Conservation (phyloP, 768 basidiomycete genomes). For the Pulveroboletus sp. region DNA sequence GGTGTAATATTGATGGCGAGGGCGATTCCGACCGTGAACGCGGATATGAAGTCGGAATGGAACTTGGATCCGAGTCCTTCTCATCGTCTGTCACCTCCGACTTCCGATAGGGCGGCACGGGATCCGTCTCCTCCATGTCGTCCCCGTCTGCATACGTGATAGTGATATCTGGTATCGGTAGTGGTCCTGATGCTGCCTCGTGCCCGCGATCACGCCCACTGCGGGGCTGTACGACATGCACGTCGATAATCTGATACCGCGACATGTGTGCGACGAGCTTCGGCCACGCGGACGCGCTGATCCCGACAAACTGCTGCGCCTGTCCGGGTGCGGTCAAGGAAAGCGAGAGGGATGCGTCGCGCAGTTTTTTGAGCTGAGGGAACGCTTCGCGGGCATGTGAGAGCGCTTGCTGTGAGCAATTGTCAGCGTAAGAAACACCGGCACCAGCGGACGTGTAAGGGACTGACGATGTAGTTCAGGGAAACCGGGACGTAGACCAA, state of each 20-base stretch:
- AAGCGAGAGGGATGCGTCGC: constrained; percentile 45
- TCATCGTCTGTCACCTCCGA: constrained; percentile 5
- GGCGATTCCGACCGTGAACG: too few species aligned
- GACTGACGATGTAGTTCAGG: constrained; percentile 40
- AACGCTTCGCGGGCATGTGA: constrained; percentile 51
- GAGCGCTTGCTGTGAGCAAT: constrained; percentile 43
- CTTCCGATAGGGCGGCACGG: constrained; percentile 40
- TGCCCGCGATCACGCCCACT: not conserved
- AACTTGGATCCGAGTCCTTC: constrained; percentile 9
- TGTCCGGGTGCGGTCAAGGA: constrained; percentile 36
- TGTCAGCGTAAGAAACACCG: not conserved
- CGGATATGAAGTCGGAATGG: not conserved
- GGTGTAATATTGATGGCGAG: not conserved
- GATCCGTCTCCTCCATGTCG: constrained; percentile 8
- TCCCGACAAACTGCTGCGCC: constrained; percentile 39
- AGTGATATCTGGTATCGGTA: constrained; percentile 28
- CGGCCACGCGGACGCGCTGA: constrained; percentile 52
- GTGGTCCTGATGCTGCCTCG: not conserved
- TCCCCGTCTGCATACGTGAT: constrained; percentile 22
- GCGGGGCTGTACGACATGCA: constrained; percentile 25
- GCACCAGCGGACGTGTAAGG: not conserved
- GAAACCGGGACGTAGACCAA: constrained; percentile 54
- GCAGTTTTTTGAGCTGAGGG: constrained; percentile 35
- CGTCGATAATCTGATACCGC: constrained; percentile 48
- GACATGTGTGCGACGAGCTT: constrained; percentile 38